Evolutionary conservation across 1,284 basidiomycete genomes (phyloP).

Genomic region (Fomitopsis schrenkii): DNA sequence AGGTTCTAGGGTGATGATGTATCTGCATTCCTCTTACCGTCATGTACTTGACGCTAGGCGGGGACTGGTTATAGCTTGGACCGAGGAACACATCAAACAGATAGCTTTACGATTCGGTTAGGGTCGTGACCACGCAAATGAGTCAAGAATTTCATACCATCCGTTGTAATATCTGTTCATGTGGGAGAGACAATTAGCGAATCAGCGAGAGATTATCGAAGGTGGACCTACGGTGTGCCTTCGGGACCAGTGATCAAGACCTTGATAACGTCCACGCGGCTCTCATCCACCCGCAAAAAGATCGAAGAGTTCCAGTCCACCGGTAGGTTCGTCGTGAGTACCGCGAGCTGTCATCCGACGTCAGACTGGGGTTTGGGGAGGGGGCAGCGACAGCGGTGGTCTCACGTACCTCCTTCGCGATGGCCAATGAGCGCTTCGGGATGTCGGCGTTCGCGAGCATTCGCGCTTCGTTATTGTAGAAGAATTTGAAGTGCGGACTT

Average conservation of each 20-base stretch:
- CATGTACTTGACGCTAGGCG: slow-evolving; percentile 86
- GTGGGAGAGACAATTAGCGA: slow-evolving; percentile 2
- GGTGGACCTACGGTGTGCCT: slow-evolving; percentile 75
- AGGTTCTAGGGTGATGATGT: background rate
- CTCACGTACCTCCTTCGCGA: slow-evolving; percentile 77
- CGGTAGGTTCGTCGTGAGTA: slow-evolving; percentile 85
- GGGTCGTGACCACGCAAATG: background rate
- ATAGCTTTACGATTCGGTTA: slow-evolving; percentile 35
- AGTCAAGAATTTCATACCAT: slow-evolving; percentile 46
- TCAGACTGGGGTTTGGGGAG: background rate
- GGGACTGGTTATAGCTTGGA: slow-evolving; percentile 73
- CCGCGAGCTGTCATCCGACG: slow-evolving; percentile 65
- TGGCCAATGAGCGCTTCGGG: slow-evolving; percentile 84
- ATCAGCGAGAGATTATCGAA: background rate
- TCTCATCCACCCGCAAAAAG: slow-evolving; percentile 83
- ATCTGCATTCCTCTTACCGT: slow-evolving; percentile 50
- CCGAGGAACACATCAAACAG: slow-evolving; percentile 92
- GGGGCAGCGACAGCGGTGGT: background rate
- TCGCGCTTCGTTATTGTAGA: slow-evolving; percentile 74
- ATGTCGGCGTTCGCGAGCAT: slow-evolving; percentile 77
- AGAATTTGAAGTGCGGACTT: slow-evolving; percentile 72
- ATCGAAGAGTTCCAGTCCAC: slow-evolving; percentile 89
- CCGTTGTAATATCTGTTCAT: slow-evolving; percentile 71
- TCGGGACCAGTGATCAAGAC: slow-evolving; percentile 87
- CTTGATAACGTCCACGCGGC: slow-evolving; percentile 87